Evolutionary conservation across 2,329 filamentous ascomycete genomes (phyloP).

Genomic region (Nemania diffusa): DNA sequence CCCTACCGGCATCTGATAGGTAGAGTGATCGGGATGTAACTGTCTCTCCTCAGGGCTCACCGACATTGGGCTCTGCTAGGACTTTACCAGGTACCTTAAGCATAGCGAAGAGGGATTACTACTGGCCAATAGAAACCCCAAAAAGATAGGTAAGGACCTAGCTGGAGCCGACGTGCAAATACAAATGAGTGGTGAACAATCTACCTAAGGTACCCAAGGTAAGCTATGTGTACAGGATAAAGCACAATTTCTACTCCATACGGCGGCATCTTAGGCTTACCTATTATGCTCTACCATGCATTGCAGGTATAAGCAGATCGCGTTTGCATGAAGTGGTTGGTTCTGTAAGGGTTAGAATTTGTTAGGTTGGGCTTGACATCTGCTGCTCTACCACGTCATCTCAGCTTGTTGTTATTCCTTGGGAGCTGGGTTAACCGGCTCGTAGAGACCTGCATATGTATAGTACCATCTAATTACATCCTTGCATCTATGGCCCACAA

Average conservation of each 20-base stretch:
- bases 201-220: no score
- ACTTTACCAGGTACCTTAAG: neutral
- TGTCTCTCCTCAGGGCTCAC: neutral
- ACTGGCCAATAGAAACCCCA: no score
- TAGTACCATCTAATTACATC: neutral
- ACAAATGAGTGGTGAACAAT: no score
- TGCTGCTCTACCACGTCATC: conserved; percentile 18
- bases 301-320: neutral
- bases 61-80: neutral
- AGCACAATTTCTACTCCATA: neutral
- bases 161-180: no score
- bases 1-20: neutral
- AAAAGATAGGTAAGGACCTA: no score
- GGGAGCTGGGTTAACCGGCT: conserved; percentile 7
- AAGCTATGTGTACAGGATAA: neutral
- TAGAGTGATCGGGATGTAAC: no score
- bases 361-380: neutral
- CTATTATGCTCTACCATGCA: neutral
- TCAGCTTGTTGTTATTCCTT: neutral
- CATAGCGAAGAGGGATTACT: no score
- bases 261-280: neutral
- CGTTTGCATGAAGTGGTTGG: neutral
- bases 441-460: neutral
- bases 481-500: neutral
- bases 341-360: neutral